These are phyloP conservation scores for Macrolepiota albuminosa DNA, from an alignment of 768 basidiomycete species.

Conservation along the genomic window DNA sequence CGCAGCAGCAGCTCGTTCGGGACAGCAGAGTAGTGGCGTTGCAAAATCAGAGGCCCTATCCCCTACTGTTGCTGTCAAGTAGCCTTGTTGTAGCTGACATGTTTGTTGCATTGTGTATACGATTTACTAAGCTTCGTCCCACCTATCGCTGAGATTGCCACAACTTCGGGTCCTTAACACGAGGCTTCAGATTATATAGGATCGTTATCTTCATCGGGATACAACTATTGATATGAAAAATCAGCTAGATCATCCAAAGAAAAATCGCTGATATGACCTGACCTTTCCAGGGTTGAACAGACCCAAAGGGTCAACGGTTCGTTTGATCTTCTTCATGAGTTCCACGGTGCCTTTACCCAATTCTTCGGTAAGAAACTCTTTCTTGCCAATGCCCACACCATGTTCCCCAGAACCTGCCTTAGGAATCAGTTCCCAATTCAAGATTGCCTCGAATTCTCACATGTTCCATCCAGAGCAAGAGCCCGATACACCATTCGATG, in stretches of 20 bases:
- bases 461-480: slow-evolving; percentile 69
- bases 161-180: not conserved
- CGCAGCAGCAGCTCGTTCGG: slow-evolving; percentile 51
- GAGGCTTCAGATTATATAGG: not conserved
- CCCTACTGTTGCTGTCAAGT: slow-evolving; percentile 21
- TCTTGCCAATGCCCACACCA: slow-evolving; percentile 85
- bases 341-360: slow-evolving; percentile 79
- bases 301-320: slow-evolving; percentile 64
- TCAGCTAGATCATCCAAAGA: not conserved
- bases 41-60: slow-evolving; percentile 16
- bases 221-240: slow-evolving; percentile 9
- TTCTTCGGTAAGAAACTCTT: slow-evolving; percentile 74
- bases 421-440: not conserved
- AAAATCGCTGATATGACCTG: not conserved
- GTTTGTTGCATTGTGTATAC: slow-evolving; percentile 8
- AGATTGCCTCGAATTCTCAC: slow-evolving; percentile 25
- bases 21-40: slow-evolving; percentile 15
- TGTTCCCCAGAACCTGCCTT: slow-evolving; percentile 72
- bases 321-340: slow-evolving; percentile 81
- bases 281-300: slow-evolving; percentile 87
- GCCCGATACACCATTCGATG: slow-evolving; percentile 64
- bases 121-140: slow-evolving; percentile 2
- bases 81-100: slow-evolving; percentile 10
- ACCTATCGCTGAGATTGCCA: not conserved
- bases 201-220: slow-evolving; percentile 13